These are phyloP conservation scores for Melampsora larici-populina DNA, from an alignment of 1,284 basidiomycete genomes.

Conservation along the genomic window DNA sequence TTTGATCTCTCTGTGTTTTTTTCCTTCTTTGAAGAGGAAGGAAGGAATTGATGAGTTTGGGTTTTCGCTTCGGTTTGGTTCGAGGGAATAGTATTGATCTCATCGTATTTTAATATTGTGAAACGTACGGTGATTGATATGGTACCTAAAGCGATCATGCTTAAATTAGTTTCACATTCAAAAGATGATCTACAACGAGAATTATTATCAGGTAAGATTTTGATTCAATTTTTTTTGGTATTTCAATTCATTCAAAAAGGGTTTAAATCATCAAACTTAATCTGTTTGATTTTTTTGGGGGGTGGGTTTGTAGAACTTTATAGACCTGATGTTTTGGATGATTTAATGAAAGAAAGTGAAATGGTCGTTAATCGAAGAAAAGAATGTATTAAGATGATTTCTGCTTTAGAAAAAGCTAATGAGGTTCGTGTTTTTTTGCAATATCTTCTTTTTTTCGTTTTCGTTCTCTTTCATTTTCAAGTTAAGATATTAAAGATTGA, in stretches of 20 bases:
- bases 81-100: constrained; percentile 64
- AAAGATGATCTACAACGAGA: constrained; percentile 91
- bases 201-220: constrained; percentile 60
- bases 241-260: not conserved
- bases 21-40: too few species aligned
- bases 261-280: not conserved
- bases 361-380: constrained; percentile 73
- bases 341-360: constrained; percentile 78
- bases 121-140: constrained; percentile 99
- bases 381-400: constrained; percentile 82
- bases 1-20: too few species aligned
- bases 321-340: constrained; percentile 81
- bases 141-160: constrained; percentile 88
- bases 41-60: too few species aligned
- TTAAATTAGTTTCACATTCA: constrained; percentile 84
- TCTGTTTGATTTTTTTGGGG: not conserved
- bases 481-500: too few species aligned
- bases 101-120: constrained; percentile 93
- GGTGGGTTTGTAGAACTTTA: constrained; percentile 68
- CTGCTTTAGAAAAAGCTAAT: constrained; percentile 85
- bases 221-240: too few species aligned
- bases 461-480: too few species aligned
- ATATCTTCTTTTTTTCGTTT: not conserved
- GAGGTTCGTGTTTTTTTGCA: constrained; percentile 57
- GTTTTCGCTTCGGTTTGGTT: too few species aligned